A percentile compares a stretch with the other conserved stretches of the same genome.
Evolutionary conservation across 1,139 yeast genomes (phyloP).

Genomic region (Candida gigantensis): DNA sequence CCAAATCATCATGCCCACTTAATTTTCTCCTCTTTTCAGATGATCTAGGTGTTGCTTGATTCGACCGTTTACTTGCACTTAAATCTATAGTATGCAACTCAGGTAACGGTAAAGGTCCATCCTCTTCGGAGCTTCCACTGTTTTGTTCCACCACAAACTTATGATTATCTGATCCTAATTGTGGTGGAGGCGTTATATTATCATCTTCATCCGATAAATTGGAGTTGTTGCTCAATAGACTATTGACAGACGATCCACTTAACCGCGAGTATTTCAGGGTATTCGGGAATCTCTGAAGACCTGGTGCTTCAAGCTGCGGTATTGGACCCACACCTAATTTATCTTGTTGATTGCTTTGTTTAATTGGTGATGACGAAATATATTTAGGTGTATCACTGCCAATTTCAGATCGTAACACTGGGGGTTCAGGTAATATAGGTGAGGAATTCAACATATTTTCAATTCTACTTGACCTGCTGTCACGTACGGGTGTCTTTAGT

Average conservation of each 20-base stretch:
- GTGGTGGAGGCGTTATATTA: slow-evolving; percentile 39
- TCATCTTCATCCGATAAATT: slow-evolving; percentile 29
- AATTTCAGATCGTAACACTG: slow-evolving; percentile 39
- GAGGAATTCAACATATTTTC: slow-evolving; percentile 49
- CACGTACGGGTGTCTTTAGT: slow-evolving; percentile 19
- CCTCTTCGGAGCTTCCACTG: slow-evolving; percentile 17
- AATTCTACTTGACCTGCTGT: slow-evolving; percentile 42
- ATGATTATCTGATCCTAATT: slow-evolving; percentile 15
- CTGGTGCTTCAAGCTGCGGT: slow-evolving; percentile 19
- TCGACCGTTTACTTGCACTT: slow-evolving; percentile 11
- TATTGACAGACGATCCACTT: slow-evolving; percentile 20
- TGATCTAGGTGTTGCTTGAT: slow-evolving; percentile 6
- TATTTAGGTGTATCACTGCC: slow-evolving; percentile 17
- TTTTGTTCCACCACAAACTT: slow-evolving; percentile 2
- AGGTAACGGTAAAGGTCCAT: slow-evolving; percentile 21
- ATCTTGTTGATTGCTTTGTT: background rate
- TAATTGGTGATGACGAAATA: slow-evolving; percentile 4
- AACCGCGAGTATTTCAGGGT: slow-evolving; percentile 44
- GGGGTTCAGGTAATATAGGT: slow-evolving; percentile 53
- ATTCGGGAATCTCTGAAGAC: slow-evolving; percentile 48
- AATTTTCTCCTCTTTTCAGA: slow-evolving; percentile 13
- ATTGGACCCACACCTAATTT: slow-evolving; percentile 3
- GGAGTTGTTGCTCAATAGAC: slow-evolving; percentile 27
- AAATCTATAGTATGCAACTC: slow-evolving; percentile 27
- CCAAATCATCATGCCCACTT: slow-evolving; percentile 19